Conservation (phyloP, 1,284 basidiomycete genomes). For the Leucoagaricus sp. region DNA sequence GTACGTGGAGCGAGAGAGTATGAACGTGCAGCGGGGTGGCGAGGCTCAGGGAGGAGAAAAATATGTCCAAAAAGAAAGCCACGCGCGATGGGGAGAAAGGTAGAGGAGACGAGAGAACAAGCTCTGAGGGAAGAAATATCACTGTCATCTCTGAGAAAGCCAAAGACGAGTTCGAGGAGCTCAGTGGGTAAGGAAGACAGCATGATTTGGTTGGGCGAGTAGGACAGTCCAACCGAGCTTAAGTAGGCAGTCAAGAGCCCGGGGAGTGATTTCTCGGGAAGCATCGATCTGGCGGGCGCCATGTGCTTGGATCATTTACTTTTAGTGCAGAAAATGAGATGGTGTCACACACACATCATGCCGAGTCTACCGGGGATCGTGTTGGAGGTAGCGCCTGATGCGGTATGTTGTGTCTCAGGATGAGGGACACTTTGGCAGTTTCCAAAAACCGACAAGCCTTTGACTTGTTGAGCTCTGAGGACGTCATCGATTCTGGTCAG, state of each 20-base stretch:
- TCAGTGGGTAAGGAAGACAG: not conserved
- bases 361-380: too few relatives aligned
- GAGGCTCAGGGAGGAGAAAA: slow-evolving; percentile 5
- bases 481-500: too few relatives aligned
- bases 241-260: not conserved
- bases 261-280: too few relatives aligned
- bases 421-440: too few relatives aligned
- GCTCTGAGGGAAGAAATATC: not conserved
- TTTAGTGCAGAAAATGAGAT: too few relatives aligned
- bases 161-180: slow-evolving; percentile 1
- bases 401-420: too few relatives aligned
- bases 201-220: not conserved
- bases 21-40: not conserved
- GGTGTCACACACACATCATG: too few relatives aligned
- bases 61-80: slow-evolving; percentile 7
- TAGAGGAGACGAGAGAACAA: slow-evolving; percentile 11
- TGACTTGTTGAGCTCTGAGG: too few relatives aligned
- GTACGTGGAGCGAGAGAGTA: not conserved
- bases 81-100: not conserved
- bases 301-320: too few relatives aligned
- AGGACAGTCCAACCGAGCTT: not conserved
- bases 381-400: too few relatives aligned
- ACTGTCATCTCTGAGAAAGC: not conserved
- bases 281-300: too few relatives aligned
- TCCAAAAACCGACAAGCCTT: too few relatives aligned